Conservation (phyloP, 257 asterid genomes). For the Fraxinus anomala region DNA sequence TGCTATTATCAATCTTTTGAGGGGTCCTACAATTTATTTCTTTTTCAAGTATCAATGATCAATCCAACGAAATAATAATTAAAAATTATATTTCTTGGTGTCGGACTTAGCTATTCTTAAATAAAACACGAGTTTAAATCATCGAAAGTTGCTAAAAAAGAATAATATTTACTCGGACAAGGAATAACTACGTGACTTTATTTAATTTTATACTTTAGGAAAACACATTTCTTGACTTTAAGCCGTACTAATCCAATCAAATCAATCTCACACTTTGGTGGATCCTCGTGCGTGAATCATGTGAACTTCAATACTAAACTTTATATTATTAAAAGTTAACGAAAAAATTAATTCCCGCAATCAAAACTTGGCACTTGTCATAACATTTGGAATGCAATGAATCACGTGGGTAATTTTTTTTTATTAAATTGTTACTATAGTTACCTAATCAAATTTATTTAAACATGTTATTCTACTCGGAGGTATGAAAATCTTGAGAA, state of each 20-base stretch:
- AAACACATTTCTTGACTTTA: constrained; percentile 23
- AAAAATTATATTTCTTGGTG: not conserved
- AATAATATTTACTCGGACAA: constrained; percentile 36
- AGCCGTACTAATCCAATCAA: not conserved
- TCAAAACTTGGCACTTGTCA: not conserved
- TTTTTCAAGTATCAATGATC: constrained; percentile 15
- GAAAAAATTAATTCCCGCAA: not conserved
- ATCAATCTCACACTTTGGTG: not conserved
- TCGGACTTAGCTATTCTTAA: constrained; percentile 21
- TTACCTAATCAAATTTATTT: too few relatives aligned
- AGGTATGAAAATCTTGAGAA: too few relatives aligned
- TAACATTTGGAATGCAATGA: not conserved
- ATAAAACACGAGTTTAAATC: constrained; percentile 37
- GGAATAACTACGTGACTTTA: constrained; percentile 38
- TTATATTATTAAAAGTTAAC: not conserved
- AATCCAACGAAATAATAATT: not conserved
- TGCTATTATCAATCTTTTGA: not conserved
- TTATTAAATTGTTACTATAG: not conserved
- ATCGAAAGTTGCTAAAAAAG: not conserved
- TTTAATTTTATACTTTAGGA: not conserved
- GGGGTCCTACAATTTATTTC: not conserved
- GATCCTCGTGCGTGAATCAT: not conserved
- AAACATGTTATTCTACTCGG: too few relatives aligned
- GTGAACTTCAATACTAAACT: not conserved
- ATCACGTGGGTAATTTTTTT: not conserved